Evolutionary conservation across 179 eudicot species (phyloP).

Genomic region (Drosera spatulata): DNA sequence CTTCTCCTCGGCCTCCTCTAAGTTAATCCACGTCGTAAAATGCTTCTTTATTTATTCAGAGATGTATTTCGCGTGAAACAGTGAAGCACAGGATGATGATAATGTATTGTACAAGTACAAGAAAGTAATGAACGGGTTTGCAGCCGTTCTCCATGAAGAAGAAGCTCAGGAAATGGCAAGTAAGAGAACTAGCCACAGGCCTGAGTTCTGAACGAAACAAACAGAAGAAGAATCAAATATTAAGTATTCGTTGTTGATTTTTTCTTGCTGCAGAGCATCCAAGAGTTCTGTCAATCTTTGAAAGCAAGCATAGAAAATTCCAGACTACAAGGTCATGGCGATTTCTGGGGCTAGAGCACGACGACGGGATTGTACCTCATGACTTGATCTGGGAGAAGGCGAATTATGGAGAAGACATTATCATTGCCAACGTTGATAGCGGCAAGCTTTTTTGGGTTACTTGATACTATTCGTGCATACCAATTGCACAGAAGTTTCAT

Average conservation of each 20-base stretch:
- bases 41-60: not conserved
- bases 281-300: conserved; percentile 11
- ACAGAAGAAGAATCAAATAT: not conserved
- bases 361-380: not conserved
- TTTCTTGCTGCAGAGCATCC: conserved; percentile 13
- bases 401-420: conserved; percentile 13
- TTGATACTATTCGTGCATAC: too few relatives aligned
- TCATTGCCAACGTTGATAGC: conserved; percentile 12
- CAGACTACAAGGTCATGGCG: conserved; percentile 14
- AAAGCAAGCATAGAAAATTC: not conserved
- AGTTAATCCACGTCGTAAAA: not conserved
- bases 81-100: conserved; percentile 1
- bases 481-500: too few relatives aligned
- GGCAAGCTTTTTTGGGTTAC: conserved; percentile 5
- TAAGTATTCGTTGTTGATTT: not conserved
- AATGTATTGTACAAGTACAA: conserved; percentile 6
- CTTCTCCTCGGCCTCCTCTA: not conserved
- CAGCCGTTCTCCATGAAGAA: conserved; percentile 11
- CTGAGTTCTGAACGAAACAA: not conserved
- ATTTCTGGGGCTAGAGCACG: conserved; percentile 4
- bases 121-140: conserved; percentile 7
- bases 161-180: conserved; percentile 7
- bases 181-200: not conserved
- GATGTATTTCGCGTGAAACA: not conserved
- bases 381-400: conserved; percentile 8